Conservation (phyloP, 2,329 filamentous ascomycete genomes). For the Penicillium janthinellum region DNA sequence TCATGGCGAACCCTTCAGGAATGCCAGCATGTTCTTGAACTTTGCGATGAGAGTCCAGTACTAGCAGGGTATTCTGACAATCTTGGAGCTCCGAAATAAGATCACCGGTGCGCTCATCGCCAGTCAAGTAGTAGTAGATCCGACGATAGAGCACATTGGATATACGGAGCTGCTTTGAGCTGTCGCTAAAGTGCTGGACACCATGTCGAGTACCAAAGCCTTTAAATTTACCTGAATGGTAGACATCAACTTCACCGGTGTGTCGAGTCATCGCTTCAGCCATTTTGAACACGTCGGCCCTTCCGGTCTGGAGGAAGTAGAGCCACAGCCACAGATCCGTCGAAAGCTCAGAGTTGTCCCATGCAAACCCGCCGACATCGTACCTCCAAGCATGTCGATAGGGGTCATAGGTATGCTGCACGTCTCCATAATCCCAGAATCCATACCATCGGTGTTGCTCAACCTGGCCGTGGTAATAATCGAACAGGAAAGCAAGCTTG, state of each 20-base stretch:
- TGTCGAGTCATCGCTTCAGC: slow-evolving; percentile 62
- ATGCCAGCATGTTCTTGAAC: slow-evolving; percentile 18
- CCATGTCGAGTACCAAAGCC: slow-evolving; percentile 65
- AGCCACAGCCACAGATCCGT: slow-evolving; percentile 66
- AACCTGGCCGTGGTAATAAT: slow-evolving; percentile 59
- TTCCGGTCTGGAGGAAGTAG: slow-evolving; percentile 62
- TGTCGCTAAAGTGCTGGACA: slow-evolving; percentile 64
- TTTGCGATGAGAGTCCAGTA: slow-evolving; percentile 20
- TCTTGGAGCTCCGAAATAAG: slow-evolving; percentile 20
- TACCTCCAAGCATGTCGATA: slow-evolving; percentile 65
- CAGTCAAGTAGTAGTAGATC: slow-evolving; percentile 21
- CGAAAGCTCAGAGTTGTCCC: slow-evolving; percentile 67
- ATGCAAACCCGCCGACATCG: slow-evolving; percentile 65
- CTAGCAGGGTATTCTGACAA: slow-evolving; percentile 16
- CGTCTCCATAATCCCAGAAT: slow-evolving; percentile 64
- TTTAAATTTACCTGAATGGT: slow-evolving; percentile 60
- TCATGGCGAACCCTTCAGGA: slow-evolving; percentile 20
- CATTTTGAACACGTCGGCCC: slow-evolving; percentile 59
- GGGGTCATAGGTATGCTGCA: slow-evolving; percentile 64
- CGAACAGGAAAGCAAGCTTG: slow-evolving; percentile 58
- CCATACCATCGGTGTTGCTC: slow-evolving; percentile 64
- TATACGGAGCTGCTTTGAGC: slow-evolving; percentile 63
- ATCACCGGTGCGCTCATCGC: slow-evolving; percentile 23
- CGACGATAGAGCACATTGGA: slow-evolving; percentile 38
- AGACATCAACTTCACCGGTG: slow-evolving; percentile 63